Evolutionary conservation across 1,284 basidiomycete species (phyloP), one percentile per base, ranked within the genome.

Genomic region (Psilocybe mexicana): DNA sequence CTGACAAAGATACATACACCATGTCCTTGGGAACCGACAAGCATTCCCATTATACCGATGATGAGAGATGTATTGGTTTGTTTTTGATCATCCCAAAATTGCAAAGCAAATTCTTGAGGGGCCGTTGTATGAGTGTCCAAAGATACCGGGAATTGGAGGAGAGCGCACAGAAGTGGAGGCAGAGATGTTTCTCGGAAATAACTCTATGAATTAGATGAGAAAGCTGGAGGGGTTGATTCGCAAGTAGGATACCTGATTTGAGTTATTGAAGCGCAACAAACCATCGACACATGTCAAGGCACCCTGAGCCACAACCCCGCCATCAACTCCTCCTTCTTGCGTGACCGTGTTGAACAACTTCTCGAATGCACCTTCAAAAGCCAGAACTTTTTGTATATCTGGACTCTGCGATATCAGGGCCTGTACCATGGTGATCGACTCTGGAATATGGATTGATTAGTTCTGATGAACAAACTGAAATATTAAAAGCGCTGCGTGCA

Each of bases 301-400:
- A 65, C 96, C 92, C 65, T 94, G 90, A 0, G 94, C 88, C 40
- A 94, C 90, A 59, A 91, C 82, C 6, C 95, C 95, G 18, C 94
- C 94, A 65, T 98, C 96, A 40, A 96, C 82, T 0, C 97, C 94
- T 42, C 94, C 93, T 74, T 98, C 96, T 59, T 86, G 82, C 6
- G 85, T 82, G 61, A 98, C 84, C 49, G 94, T 94, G 59, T 90
- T 89, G 75, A 99, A 94, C 33, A 98, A 82, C 70, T 92, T 94
- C 76, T 99, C 96, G 69, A 99, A 98, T 0, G 92, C 93, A 30
- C 97, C 96, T 66, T 96, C 95, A 69, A 99, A 99, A 0, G 96
- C 95, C 43, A 98, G 86, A 24, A 98, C 88, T 76, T 98, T 99
- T 71, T 98, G 96, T 50, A 99, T 92, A 70, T 98, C 95, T 35